Evolutionary conservation across 768 basidiomycete genomes (phyloP).

Genomic region (Crepidotus variabilis): DNA sequence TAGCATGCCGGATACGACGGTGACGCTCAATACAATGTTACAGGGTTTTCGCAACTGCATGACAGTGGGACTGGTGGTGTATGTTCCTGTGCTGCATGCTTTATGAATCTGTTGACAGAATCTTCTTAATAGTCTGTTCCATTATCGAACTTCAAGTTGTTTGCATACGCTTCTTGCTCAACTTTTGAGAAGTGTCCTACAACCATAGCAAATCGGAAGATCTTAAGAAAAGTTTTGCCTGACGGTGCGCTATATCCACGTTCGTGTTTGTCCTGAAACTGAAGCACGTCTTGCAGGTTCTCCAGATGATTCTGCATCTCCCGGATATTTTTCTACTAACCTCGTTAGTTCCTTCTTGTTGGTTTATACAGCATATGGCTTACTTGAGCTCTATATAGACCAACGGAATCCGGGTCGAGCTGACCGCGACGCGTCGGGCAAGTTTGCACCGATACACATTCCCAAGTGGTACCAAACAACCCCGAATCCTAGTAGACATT

Average conservation of each 20-base stretch:
- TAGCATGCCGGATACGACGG: constrained; percentile 49
- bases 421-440: constrained; percentile 56
- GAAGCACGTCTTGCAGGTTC: constrained; percentile 29
- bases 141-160: constrained; percentile 61
- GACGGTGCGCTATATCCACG: constrained; percentile 32
- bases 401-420: constrained; percentile 28
- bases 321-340: constrained; percentile 65
- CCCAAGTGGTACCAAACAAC: constrained; percentile 40
- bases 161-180: constrained; percentile 47
- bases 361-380: background rate
- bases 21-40: constrained; percentile 38
- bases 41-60: constrained; percentile 63
- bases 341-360: constrained; percentile 30
- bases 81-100: constrained; percentile 11
- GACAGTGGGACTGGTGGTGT: constrained; percentile 63
- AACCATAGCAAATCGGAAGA: constrained; percentile 40
- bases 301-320: constrained; percentile 59
- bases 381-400: background rate
- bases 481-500: constrained; percentile 56
- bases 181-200: constrained; percentile 52
- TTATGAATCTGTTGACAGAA: background rate
- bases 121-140: constrained; percentile 37
- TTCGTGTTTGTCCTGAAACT: no score
- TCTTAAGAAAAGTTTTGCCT: constrained; percentile 40
- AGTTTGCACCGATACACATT: constrained; percentile 60